Conservation (phyloP, 805 yeast species). For the Priceomyces medius region DNA sequence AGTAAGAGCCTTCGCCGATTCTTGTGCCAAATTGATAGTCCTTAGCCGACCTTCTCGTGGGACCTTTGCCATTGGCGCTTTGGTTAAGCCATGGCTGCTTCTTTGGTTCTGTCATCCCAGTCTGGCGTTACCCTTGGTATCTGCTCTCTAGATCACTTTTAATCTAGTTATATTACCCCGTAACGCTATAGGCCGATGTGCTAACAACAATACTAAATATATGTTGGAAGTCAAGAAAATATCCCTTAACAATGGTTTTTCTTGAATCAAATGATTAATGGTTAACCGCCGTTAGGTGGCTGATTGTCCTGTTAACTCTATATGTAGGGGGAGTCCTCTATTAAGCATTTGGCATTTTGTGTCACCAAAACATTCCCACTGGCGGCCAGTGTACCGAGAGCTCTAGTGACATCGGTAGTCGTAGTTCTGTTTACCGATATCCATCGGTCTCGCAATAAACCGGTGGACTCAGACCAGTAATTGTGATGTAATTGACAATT, state of each 20-base stretch:
- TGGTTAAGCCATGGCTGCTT: not conserved
- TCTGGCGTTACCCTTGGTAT: not conserved
- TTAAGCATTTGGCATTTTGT: not conserved
- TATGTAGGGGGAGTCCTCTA: not conserved
- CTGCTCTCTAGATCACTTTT: not conserved
- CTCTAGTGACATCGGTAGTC: too few species aligned
- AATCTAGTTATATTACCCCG: not conserved
- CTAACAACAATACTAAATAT: too few species aligned
- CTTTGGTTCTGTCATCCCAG: constrained; percentile 1
- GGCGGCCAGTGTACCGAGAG: not conserved
- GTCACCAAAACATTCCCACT: not conserved
- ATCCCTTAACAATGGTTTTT: not conserved
- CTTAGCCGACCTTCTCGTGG: constrained; percentile 54
- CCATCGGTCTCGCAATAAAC: too few species aligned
- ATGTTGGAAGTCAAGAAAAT: too few species aligned
- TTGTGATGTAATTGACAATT: too few species aligned
- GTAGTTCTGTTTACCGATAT: too few species aligned
- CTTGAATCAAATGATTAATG: not conserved
- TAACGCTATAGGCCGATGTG: not conserved
- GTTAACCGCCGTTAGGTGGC: not conserved
- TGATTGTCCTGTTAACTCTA: not conserved
- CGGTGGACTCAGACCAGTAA: too few species aligned
- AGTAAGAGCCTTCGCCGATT: constrained; percentile 94
- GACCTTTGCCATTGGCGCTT: constrained; percentile 1
- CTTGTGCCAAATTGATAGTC: constrained; percentile 88